Evolutionary conservation across 1,284 basidiomycete species (phyloP).

Genomic region (Ustilago hordei): DNA sequence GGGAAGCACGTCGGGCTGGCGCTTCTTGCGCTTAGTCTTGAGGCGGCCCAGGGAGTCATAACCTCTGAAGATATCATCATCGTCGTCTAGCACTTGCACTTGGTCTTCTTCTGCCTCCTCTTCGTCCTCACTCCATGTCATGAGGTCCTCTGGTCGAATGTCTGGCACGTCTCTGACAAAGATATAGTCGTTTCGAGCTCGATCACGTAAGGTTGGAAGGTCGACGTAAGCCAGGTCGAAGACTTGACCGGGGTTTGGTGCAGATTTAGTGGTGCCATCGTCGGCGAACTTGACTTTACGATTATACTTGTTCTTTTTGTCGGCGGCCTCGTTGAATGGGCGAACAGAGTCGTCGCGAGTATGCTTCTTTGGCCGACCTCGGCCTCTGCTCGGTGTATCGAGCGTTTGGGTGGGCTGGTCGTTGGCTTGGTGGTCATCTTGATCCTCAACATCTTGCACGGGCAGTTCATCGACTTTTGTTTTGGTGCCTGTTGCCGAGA

Average conservation of each 20-base stretch:
- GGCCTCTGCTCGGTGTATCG: constrained; percentile 12
- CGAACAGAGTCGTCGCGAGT: constrained; percentile 5
- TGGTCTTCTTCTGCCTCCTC: constrained; percentile 29
- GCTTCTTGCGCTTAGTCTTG: constrained; percentile 12
- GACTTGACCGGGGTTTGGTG: constrained; percentile 26
- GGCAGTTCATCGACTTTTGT: not conserved
- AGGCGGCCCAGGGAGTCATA: constrained; percentile 17
- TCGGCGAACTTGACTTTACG: constrained; percentile 44
- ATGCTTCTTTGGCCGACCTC: constrained; percentile 27
- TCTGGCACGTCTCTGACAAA: constrained; percentile 43
- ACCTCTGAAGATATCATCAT: not conserved
- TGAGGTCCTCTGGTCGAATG: constrained; percentile 30
- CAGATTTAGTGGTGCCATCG: constrained; percentile 44
- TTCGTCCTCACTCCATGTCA: constrained; percentile 37
- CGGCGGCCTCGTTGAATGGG: not conserved
- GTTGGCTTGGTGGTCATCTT: constrained; percentile 3
- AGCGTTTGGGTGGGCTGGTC: constrained; percentile 5
- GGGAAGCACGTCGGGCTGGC: constrained; percentile 20
- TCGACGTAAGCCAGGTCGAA: constrained; percentile 43
- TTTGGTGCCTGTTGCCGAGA: constrained; percentile 14
- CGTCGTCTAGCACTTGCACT: constrained; percentile 8
- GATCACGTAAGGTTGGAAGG: constrained; percentile 24
- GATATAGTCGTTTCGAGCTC: constrained; percentile 41
- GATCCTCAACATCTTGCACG: not conserved
- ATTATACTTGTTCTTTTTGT: constrained; percentile 36